phyloP scores from a whole-genome alignment of 2,329 filamentous ascomycete species.

The Colletotrichum salicis region DNA sequence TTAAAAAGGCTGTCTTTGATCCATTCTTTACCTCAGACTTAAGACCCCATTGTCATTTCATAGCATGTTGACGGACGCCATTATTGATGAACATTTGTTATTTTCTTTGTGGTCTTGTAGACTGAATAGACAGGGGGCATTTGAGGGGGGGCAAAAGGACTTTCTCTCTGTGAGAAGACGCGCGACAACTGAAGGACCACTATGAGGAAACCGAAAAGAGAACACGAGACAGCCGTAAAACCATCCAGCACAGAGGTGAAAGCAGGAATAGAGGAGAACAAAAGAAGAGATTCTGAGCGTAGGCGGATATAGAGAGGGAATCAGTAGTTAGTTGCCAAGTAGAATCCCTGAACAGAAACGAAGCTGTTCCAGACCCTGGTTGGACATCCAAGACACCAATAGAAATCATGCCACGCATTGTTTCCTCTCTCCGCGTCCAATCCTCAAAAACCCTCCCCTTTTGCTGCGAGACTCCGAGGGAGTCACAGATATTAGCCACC shows the following conservation, averaged over 20 bases:
- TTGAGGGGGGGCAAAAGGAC: constrained; percentile 26
- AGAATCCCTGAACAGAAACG: constrained; percentile 15
- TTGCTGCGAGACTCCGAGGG: constrained; percentile 42
- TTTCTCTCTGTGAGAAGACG: constrained; percentile 34
- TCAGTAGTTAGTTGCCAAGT: constrained; percentile 32
- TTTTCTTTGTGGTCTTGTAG: constrained; percentile 36
- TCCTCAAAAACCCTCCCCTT: constrained; percentile 48
- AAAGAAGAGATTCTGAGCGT: constrained; percentile 31
- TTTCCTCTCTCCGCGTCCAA: constrained; percentile 51
- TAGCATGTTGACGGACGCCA: neutral
- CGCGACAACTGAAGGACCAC: constrained; percentile 33
- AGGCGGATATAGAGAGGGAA: constrained; percentile 22
- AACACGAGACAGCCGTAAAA: constrained; percentile 38
- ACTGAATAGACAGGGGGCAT: constrained; percentile 37
- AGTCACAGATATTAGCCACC: constrained; percentile 45
- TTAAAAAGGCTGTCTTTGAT: neutral
- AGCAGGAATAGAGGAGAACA: constrained; percentile 29
- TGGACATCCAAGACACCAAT: constrained; percentile 31
- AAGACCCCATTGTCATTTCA: neutral
- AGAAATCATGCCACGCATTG: constrained; percentile 50
- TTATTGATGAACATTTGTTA: constrained; percentile 36
- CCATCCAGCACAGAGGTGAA: constrained; percentile 35
- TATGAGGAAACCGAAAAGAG: constrained; percentile 36
- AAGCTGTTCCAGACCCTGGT: constrained; percentile 16
- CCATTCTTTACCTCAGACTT: neutral